Evolutionary conservation across 2,329 filamentous ascomycete genomes (phyloP).

Genomic region (Ophiostoma populinum): DNA sequence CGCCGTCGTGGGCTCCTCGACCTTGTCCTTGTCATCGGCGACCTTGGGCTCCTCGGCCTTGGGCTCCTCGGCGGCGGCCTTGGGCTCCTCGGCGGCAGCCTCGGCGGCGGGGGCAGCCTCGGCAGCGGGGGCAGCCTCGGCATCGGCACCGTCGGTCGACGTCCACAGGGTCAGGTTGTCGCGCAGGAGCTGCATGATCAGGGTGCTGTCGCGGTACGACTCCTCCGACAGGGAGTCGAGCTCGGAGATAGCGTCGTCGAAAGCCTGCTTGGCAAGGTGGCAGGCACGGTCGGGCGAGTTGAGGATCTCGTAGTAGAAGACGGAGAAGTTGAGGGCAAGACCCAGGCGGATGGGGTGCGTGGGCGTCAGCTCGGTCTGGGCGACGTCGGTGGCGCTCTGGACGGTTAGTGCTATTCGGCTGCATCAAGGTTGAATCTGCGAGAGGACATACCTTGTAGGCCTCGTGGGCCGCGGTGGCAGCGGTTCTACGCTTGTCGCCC

Average conservation of each 20-base stretch:
- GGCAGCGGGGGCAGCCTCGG: constrained; percentile 31
- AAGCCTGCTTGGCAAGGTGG: constrained; percentile 91
- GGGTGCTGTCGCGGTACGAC: constrained; percentile 95
- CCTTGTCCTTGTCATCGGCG: constrained; percentile 4
- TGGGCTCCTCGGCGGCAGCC: constrained; percentile 31
- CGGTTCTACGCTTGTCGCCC: constrained; percentile 87
- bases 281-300: constrained; percentile 97
- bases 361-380: constrained; percentile 72
- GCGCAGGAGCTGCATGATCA: constrained; percentile 97
- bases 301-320: constrained; percentile 58
- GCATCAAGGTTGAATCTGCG: no score
- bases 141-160: constrained; percentile 74
- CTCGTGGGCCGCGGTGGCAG: constrained; percentile 85
- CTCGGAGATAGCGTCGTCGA: constrained; percentile 95
- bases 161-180: constrained; percentile 98
- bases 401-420: neutral
- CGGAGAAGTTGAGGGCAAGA: constrained; percentile 56
- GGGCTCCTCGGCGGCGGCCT: constrained; percentile 17
- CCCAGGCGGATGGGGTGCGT: constrained; percentile 89
- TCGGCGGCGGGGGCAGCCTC: constrained; percentile 35
- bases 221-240: constrained; percentile 95
- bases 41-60: constrained; percentile 6
- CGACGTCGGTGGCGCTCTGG: constrained; percentile 81
- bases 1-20: constrained; percentile 4
- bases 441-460: constrained; percentile 59